Evolutionary conservation across 2,329 filamentous ascomycete species (phyloP).

Genomic region (Zopfia rhizophila): DNA sequence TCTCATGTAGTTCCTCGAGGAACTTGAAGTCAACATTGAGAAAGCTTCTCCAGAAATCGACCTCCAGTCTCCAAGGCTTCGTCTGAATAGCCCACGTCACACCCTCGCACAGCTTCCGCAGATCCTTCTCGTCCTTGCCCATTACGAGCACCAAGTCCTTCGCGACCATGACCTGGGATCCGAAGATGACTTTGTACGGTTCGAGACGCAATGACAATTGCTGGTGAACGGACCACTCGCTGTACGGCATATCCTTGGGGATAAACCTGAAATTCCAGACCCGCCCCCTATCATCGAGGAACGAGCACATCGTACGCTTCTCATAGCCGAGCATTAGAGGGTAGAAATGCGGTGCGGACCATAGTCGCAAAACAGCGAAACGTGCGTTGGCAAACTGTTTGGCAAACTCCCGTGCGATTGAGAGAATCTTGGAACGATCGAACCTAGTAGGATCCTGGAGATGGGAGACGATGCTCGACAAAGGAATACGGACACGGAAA

Average conservation of each 20-base stretch:
- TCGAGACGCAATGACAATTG: conserved; percentile 45
- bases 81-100: conserved; percentile 60
- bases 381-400: conserved; percentile 33
- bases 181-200: conserved; percentile 43
- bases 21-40: conserved; percentile 59
- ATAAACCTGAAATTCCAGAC: conserved; percentile 61
- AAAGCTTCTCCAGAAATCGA: conserved; percentile 64
- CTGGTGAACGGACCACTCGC: conserved; percentile 58
- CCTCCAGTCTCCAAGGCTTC: conserved; percentile 61
- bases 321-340: conserved; percentile 57
- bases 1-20: conserved; percentile 54
- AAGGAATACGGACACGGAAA: conserved; percentile 40
- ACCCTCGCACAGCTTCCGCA: conserved; percentile 51
- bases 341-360: conserved; percentile 62
- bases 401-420: conserved; percentile 43
- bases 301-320: conserved; percentile 49
- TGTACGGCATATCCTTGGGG: conserved; percentile 58
- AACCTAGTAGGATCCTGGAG: conserved; percentile 48
- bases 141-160: conserved; percentile 60
- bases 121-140: conserved; percentile 55
- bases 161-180: conserved; percentile 52
- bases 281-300: conserved; percentile 57
- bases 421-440: conserved; percentile 44
- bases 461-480: conserved; percentile 31
- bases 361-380: conserved; percentile 59